These are phyloP conservation scores for Herpetospermum pedunculosum DNA, from an alignment of 306 rosid genomes.

Conservation along the genomic window DNA sequence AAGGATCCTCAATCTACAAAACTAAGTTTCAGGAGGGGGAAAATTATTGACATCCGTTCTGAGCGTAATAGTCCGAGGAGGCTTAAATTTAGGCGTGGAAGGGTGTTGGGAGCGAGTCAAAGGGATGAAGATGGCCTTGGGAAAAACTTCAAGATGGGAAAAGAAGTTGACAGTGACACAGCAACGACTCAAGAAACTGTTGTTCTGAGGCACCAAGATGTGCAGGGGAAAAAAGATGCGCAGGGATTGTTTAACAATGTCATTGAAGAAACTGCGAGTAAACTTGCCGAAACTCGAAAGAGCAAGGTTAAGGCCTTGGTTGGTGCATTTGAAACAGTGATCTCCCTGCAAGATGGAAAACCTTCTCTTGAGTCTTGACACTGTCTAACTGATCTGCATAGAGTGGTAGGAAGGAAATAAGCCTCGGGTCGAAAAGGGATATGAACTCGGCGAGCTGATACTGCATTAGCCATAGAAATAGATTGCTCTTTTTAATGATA, in stretches of 20 bases:
- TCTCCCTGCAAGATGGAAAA: slow-evolving; percentile 80
- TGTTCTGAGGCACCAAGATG: slow-evolving; percentile 66
- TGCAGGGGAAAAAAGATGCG: slow-evolving; percentile 56
- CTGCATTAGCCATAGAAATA: background rate
- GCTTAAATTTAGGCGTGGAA: slow-evolving; percentile 62
- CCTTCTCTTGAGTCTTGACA: slow-evolving; percentile 36
- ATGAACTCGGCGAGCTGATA: background rate
- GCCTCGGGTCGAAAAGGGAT: background rate
- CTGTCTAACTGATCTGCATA: background rate
- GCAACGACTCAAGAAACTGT: slow-evolving; percentile 32
- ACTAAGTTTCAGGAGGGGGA: slow-evolving; percentile 59
- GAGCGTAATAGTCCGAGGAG: slow-evolving; percentile 43
- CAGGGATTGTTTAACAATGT: slow-evolving; percentile 71
- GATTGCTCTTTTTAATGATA: background rate
- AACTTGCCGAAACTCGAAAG: slow-evolving; percentile 59
- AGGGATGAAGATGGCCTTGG: slow-evolving; percentile 15
- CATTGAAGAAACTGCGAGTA: slow-evolving; percentile 86
- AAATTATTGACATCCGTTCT: slow-evolving; percentile 32
- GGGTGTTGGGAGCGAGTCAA: slow-evolving; percentile 26
- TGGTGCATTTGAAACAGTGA: slow-evolving; percentile 95
- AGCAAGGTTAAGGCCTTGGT: slow-evolving; percentile 98
- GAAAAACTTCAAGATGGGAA: slow-evolving; percentile 38
- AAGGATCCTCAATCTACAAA: slow-evolving; percentile 25
- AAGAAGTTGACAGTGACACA: slow-evolving; percentile 16
- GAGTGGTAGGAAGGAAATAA: background rate